Evolutionary conservation across 192 early-diverging fungal genomes (phyloP), one percentile per base, ranked within the genome.

Genomic region (Obelidium mucronatum): DNA sequence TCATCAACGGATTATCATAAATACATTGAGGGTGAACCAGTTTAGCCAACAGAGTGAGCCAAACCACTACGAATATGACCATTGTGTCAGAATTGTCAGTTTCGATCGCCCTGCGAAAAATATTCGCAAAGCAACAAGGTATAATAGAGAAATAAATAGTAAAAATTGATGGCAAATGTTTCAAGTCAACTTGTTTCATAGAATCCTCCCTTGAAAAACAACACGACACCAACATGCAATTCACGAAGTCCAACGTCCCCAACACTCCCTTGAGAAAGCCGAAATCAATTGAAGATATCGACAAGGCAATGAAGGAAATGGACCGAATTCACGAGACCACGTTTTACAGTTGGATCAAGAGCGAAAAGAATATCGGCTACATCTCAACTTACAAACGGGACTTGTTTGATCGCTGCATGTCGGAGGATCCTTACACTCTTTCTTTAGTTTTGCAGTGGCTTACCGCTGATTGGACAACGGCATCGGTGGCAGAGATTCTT

Each of bases 261-360:
- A 53, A 53, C 19, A 53, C 19, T 1, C 19, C 58, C 2, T 15
- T 60, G 22, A 60, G 40, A 40, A n/a, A 40, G 2, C 67, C 67
- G 30, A 69, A 48, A n/a, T 44, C 26, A 15, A 48, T 69, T 35
- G 40, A 60, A n/a, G 77, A 76, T 6, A 74, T 82, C 19, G 80
- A 74, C 22, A 60, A 17, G 13, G 72, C 67, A 24, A 82, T 82
- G 80, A 59, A 30, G 11, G 55, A 70, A 33, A 82, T 82, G 80
- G 80, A 82, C 60, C 30, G 54, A 31, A 60, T 34, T 19, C 37
- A 78, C 59, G 48, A 61, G 15, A 82, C 80, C 8, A 56, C 39
- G 28, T 82, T 82, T 67, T 40, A 44, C 4, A 58, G 31, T 36
- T 82, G 80, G 80, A 71, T 82, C 36, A 30, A 36, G 55, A 54